Conservation (phyloP, 805 yeast species). For the Lipomyces mesembrius region DNA sequence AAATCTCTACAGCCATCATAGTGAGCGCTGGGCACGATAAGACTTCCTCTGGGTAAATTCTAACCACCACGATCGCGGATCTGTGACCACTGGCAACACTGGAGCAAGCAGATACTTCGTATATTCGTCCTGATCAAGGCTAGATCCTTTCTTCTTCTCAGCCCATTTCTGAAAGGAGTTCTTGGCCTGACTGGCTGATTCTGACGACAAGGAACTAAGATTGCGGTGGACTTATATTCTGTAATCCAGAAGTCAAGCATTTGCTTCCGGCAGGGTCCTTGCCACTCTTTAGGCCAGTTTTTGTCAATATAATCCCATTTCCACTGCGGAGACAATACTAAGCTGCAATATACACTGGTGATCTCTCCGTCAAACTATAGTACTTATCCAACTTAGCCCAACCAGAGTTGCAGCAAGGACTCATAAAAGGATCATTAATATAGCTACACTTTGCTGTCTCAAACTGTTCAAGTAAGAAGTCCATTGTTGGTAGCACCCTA, state of each 20-base stretch:
- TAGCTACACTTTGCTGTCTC: too few species aligned
- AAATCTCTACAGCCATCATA: background rate
- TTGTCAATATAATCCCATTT: constrained; percentile 13
- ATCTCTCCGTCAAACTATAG: constrained; percentile 7
- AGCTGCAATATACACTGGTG: constrained; percentile 8
- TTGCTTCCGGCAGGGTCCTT: background rate
- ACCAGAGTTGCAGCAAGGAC: constrained; percentile 6
- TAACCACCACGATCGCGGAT: too few species aligned
- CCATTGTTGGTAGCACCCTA: constrained; percentile 1
- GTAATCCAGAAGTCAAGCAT: background rate
- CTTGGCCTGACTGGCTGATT: too few species aligned
- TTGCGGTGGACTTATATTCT: too few species aligned
- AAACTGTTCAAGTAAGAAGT: background rate
- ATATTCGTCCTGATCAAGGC: too few species aligned
- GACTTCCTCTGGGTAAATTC: background rate
- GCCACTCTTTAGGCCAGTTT: constrained; percentile 1
- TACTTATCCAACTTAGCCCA: constrained; percentile 11
- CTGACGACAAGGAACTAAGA: too few species aligned
- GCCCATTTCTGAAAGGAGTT: too few species aligned
- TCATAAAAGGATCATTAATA: background rate
- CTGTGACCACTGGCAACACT: too few species aligned
- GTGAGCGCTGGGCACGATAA: background rate
- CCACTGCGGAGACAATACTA: background rate
- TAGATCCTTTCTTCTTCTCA: too few species aligned
- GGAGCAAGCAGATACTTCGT: too few species aligned